Conservation (phyloP, 306 rosid genomes). For the Ormosia semicastrata region DNA sequence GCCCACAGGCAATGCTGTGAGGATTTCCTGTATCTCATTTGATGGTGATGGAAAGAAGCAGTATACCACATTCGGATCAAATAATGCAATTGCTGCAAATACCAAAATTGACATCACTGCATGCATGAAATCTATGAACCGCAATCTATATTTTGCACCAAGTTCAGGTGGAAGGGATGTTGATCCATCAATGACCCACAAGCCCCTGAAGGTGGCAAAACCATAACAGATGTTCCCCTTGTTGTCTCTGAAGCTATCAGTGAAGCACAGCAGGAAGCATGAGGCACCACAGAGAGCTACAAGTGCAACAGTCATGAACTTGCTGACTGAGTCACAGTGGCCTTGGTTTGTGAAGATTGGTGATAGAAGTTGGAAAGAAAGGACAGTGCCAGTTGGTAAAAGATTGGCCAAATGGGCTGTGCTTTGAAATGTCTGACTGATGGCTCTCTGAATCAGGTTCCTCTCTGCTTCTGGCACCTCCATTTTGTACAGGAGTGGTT, state of each 20-base stretch:
- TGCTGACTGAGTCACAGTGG: constrained; percentile 51
- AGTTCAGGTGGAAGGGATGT: constrained; percentile 29
- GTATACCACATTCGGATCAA: constrained; percentile 55
- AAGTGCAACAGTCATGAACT: constrained; percentile 44
- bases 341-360: constrained; percentile 75
- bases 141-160: constrained; percentile 37
- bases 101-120: constrained; percentile 60
- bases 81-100: constrained; percentile 61
- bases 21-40: constrained; percentile 38
- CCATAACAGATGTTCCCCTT: constrained; percentile 66
- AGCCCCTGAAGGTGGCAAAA: constrained; percentile 58
- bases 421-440: constrained; percentile 69
- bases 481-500: constrained; percentile 46
- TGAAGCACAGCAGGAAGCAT: constrained; percentile 60
- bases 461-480: constrained; percentile 31
- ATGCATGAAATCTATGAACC: constrained; percentile 53
- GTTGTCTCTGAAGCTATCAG: constrained; percentile 63
- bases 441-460: constrained; percentile 53
- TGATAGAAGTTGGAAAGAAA: constrained; percentile 72
- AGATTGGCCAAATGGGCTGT: constrained; percentile 78
- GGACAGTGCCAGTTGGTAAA: constrained; percentile 76
- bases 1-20: constrained; percentile 55
- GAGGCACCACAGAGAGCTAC: constrained; percentile 48
- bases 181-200: constrained; percentile 71
- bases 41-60: constrained; percentile 65